Conservation (phyloP, 108 stramenopile species). For the Cyclotella distinguenda region DNA sequence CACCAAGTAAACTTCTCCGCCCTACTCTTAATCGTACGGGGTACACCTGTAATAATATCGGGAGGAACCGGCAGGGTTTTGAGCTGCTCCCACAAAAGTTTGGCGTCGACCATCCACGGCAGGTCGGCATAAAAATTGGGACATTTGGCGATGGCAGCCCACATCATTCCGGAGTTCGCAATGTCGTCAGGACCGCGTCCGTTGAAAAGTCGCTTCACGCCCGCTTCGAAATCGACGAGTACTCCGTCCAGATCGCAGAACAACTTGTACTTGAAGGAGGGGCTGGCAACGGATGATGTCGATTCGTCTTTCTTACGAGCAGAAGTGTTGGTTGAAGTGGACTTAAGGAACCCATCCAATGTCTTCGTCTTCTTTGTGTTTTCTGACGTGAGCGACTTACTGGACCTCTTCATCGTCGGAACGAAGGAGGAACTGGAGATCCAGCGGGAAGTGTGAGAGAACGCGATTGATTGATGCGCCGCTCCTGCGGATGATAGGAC, state of each 20-base stretch:
- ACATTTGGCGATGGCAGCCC: slow-evolving; percentile 49
- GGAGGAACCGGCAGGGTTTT: slow-evolving; percentile 34
- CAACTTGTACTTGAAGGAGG: slow-evolving; percentile 45
- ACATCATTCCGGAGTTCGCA: slow-evolving; percentile 47
- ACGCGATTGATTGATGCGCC: no score
- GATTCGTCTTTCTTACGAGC: no score
- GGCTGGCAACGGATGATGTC: no score
- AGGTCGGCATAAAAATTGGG: slow-evolving; percentile 55
- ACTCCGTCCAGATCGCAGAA: slow-evolving; percentile 86
- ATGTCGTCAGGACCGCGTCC: slow-evolving; percentile 38
- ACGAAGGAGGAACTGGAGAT: not conserved
- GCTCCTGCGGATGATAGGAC: no score
- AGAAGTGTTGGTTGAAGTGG: no score
- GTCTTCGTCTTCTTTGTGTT: not conserved
- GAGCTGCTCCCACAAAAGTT: slow-evolving; percentile 57
- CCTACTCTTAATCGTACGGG: slow-evolving; percentile 34
- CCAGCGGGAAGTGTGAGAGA: no score
- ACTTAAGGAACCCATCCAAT: not conserved
- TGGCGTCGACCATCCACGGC: slow-evolving; percentile 74
- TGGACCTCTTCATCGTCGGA: not conserved
- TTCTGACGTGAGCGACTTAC: not conserved
- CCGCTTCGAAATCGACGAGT: slow-evolving; percentile 73
- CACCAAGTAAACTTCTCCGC: slow-evolving; percentile 74
- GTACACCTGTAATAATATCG: slow-evolving; percentile 74
- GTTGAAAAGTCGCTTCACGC: slow-evolving; percentile 52